phyloP scores from a whole-genome alignment of 495 filamentous ascomycete species.

The Penicillium paradoxum region DNA sequence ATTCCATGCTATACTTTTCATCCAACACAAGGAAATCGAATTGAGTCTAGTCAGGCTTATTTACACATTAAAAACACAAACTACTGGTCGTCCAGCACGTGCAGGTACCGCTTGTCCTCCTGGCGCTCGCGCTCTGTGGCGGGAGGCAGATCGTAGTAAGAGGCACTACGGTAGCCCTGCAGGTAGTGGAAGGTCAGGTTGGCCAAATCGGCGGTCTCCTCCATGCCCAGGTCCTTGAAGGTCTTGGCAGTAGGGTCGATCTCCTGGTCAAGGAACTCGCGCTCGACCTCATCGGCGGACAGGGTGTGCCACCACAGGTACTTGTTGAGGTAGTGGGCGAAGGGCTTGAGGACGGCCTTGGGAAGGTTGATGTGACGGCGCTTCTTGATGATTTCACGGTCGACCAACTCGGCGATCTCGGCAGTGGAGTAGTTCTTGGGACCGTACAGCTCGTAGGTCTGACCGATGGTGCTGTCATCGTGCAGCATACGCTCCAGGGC shows the following conservation, averaged over 20 bases:
- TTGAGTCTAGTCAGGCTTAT: slow-evolving; percentile 39
- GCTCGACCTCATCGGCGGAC: slow-evolving; percentile 83
- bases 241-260: slow-evolving; percentile 92
- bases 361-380: slow-evolving; percentile 90
- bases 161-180: slow-evolving; percentile 76
- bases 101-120: slow-evolving; percentile 94
- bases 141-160: slow-evolving; percentile 88
- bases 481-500: slow-evolving; percentile 84
- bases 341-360: slow-evolving; percentile 66
- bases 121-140: slow-evolving; percentile 88
- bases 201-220: slow-evolving; percentile 68
- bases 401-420: slow-evolving; percentile 82
- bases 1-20: slow-evolving; percentile 4
- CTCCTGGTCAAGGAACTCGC: slow-evolving; percentile 89
- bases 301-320: slow-evolving; percentile 80
- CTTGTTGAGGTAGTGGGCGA: slow-evolving; percentile 68
- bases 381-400: slow-evolving; percentile 85
- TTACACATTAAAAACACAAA: slow-evolving; percentile 41
- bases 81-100: slow-evolving; percentile 86
- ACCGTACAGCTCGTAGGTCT: slow-evolving; percentile 94
- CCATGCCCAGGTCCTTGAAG: slow-evolving; percentile 87
- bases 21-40: slow-evolving; percentile 32
- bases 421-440: slow-evolving; percentile 86
- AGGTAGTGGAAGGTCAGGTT: slow-evolving; percentile 86
- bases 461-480: slow-evolving; percentile 80